Conservation (phyloP, 225 moss, liverwort and hornwort species). For the Physcomitrium patens region DNA sequence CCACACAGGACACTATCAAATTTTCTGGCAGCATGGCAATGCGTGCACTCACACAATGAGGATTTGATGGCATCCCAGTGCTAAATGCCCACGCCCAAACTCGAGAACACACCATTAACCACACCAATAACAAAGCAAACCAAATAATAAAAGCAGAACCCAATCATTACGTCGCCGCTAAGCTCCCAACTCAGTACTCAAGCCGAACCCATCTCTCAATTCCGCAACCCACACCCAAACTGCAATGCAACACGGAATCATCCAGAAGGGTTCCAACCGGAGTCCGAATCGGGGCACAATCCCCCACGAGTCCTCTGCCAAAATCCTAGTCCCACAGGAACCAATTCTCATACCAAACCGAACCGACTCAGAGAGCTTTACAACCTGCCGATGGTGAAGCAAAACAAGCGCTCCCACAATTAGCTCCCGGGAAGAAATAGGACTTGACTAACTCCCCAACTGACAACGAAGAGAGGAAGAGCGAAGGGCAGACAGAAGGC, state of each 20-base stretch:
- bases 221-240: slow-evolving; percentile 6
- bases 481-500: neutral
- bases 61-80: neutral
- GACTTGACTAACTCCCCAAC: neutral
- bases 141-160: neutral
- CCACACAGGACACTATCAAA: slow-evolving; percentile 19
- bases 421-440: neutral
- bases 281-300: neutral
- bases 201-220: neutral
- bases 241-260: slow-evolving; percentile 11
- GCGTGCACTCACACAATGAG: neutral
- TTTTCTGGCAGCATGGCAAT: slow-evolving; percentile 19
- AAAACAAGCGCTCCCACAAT: neutral
- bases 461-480: neutral
- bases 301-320: neutral
- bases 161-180: neutral
- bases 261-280: neutral
- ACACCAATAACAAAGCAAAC: neutral
- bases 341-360: neutral
- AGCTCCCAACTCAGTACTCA: neutral
- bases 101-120: neutral
- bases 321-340: neutral
- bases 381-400: slow-evolving; percentile 8
- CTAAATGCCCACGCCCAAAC: neutral
- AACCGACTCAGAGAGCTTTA: neutral